Conservation (phyloP, 805 yeast species). For the Lachancea meyersii region DNA sequence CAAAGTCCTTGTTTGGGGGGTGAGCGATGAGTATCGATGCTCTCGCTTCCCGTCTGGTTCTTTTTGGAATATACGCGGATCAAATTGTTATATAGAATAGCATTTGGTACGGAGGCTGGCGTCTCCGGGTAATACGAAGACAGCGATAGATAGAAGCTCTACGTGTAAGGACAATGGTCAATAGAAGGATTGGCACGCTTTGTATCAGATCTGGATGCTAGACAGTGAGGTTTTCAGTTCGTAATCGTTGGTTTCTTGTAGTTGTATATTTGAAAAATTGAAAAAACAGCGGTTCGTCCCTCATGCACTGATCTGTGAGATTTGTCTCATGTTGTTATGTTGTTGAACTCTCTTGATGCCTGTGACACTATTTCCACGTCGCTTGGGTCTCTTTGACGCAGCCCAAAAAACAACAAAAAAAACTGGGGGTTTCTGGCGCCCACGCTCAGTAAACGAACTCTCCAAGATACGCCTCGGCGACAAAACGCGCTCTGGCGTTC, state of each 20-base stretch:
- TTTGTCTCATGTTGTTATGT: too few relatives aligned
- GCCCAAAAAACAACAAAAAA: too few relatives aligned
- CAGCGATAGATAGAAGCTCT: not conserved
- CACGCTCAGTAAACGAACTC: slow-evolving; percentile 58
- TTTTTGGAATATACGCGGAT: not conserved
- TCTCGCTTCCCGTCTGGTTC: not conserved
- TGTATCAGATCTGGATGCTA: too few relatives aligned
- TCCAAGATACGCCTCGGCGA: slow-evolving; percentile 90
- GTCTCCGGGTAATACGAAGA: slow-evolving; percentile 1
- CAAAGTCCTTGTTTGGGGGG: not conserved
- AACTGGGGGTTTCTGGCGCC: not conserved
- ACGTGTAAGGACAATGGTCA: too few relatives aligned
- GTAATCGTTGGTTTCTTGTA: too few relatives aligned
- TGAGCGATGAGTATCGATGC: not conserved
- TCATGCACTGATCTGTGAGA: too few relatives aligned
- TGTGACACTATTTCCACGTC: too few relatives aligned
- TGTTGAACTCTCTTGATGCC: too few relatives aligned
- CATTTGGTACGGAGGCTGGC: not conserved
- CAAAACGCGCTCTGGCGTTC: slow-evolving; percentile 95
- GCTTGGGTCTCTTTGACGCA: too few relatives aligned
- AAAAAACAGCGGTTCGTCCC: too few relatives aligned
- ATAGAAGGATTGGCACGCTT: not conserved
- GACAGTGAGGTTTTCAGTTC: too few relatives aligned
- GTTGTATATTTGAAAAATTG: too few relatives aligned
- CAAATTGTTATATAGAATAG: not conserved